These are phyloP conservation scores for Leccinum obscurum DNA, from an alignment of 768 basidiomycete genomes.

Conservation along the genomic window DNA sequence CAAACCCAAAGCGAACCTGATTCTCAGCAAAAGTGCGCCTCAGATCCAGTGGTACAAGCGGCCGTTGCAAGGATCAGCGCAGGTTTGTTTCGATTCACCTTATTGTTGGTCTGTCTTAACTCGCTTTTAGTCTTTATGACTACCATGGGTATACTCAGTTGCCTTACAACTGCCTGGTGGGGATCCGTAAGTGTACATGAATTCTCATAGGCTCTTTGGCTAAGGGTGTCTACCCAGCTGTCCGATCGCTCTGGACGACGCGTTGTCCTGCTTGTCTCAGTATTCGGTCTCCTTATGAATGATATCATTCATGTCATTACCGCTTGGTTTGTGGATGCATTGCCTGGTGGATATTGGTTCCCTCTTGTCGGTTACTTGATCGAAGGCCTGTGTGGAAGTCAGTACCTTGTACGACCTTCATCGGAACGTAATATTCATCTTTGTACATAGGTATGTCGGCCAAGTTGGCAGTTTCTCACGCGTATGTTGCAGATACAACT, in stretches of 20 bases:
- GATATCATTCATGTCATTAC: slow-evolving; percentile 72
- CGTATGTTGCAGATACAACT: slow-evolving; percentile 71
- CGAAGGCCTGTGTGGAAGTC: slow-evolving; percentile 75
- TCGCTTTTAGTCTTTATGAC: slow-evolving; percentile 55
- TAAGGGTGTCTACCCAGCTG: slow-evolving; percentile 41
- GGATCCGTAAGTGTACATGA: slow-evolving; percentile 55
- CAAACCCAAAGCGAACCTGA: slow-evolving; percentile 1
- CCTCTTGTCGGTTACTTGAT: slow-evolving; percentile 62
- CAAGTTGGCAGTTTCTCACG: slow-evolving; percentile 53
- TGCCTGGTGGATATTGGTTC: slow-evolving; percentile 86
- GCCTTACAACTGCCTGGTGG: slow-evolving; percentile 86
- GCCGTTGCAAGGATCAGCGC: slow-evolving; percentile 64
- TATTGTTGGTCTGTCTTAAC: not conserved
- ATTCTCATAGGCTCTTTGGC: not conserved
- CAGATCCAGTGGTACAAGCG: slow-evolving; percentile 74
- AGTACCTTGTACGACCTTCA: slow-evolving; percentile 19
- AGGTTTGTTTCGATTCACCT: slow-evolving; percentile 39
- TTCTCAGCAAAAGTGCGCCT: slow-evolving; percentile 44
- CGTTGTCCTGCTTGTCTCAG: slow-evolving; percentile 57
- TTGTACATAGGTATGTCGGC: slow-evolving; percentile 47
- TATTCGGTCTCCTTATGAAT: slow-evolving; percentile 58
- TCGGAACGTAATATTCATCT: slow-evolving; percentile 1
- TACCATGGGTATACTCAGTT: slow-evolving; percentile 69
- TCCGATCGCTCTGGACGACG: slow-evolving; percentile 80
- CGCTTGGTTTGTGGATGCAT: slow-evolving; percentile 49